Base-by-base conservation (phyloP, 176 grass and related monocot genomes). In the Puya raimondii region DNA sequence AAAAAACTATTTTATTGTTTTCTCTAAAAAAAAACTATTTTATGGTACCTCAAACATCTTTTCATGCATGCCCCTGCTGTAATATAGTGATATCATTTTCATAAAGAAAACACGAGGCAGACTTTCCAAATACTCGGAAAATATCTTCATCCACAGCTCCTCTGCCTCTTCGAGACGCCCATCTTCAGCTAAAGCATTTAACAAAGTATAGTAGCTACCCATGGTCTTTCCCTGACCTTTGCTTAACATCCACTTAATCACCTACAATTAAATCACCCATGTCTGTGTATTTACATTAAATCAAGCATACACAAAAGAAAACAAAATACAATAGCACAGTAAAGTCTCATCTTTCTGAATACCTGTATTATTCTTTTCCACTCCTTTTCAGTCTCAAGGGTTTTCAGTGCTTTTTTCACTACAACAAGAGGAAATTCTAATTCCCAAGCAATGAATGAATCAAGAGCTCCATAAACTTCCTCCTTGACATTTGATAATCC, bases 211-310 rank as follows among this genome's bases (percentile, higher is more conserved):
- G 80, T 99, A 88, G 73, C 82, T 99, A 50, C 94, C 94, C 84
- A 99, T 90, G 52, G 94, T 99, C 77, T 90, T 99, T 76, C 94
- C 94, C 79, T 99, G 94, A 78, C 94, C 94, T 86, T 99, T 99
- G 72, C 86, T 90, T 68, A 99, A 83, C 94, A 99, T 93, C 94
- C 94, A 99, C 65, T 99, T 99, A 48, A 92, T 86, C 66, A 99
- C 87, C 94, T 99, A 80, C 16, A 78, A 22, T 25, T 50, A 74
- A 58, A 61, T 61, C 56, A 22, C 2, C 14, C 56, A 18, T 61
- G 56, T 10, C 56, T n/a, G 56, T n/a, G 56, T 49, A 63, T 48
- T 77, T 29, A 12, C 17, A 11, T 10, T 53, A 70, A 23, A 13
- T 48, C 14, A 5, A 77, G 26, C 20, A 58, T 15, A 16, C 56